Evolutionary conservation across 208 protist species (phyloP), one percentile per base, ranked within the genome.

Genomic region (Leishmania guyanensis): DNA sequence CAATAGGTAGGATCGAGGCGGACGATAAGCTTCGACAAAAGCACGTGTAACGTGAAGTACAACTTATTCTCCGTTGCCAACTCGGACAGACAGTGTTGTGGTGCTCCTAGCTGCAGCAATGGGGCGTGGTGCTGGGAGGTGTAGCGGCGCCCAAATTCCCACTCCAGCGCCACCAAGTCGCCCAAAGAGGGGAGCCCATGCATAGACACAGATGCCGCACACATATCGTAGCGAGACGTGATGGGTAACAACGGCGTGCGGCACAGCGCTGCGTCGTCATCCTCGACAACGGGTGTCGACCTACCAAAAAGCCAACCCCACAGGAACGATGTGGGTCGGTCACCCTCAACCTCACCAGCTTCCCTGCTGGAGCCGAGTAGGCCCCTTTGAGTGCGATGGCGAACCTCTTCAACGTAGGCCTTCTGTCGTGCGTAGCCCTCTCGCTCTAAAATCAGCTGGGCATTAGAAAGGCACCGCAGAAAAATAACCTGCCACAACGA

Each of bases 401-500:
- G 76, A 0, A 58, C 75, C 48, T 83, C 53, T 66, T 75, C 84
- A 80, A 96, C 92, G 39, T 82, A 93, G 43, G 80, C 62, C 68
- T 88, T 79, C 78, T 96, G 93, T 60, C 86, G 87, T n/a, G 54
- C 39, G 46, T 78, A 50, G 1, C 71, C 72, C 22, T 90, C 80
- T 68, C 81, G 70, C 72, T 96, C 94, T n/a, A 76, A 73, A 48
- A 72, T 53, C 9, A 97, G 78, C 78, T 96, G 92, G 0, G 92
- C 87, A 50, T 90, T 87, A 5, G 94, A 81, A 12, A 97, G 71
- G 75, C 91, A 96, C 16, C 92, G 91, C 10, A 97, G 75, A 81
- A 96, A 94, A n/a, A 94, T 75, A 9, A 94, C 39, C 79, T 97
- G 94, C 58, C 92, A 77, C 33, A 97, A 75, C 1, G 87, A 87